These are phyloP conservation scores for Corymbia citriodora DNA, from an alignment of 441 rosid genomes.

Conservation along the genomic window DNA sequence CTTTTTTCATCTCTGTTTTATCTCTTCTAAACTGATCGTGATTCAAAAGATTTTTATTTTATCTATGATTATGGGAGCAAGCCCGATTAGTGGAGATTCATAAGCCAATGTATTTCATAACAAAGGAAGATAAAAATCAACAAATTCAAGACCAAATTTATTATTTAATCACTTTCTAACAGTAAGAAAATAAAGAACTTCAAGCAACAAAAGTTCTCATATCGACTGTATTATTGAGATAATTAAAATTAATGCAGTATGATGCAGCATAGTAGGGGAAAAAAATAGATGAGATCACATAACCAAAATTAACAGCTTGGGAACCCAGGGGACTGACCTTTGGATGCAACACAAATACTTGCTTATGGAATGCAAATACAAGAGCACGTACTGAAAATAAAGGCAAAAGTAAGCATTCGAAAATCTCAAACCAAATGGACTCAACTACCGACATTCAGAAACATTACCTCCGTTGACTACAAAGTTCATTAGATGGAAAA, in stretches of 20 bases:
- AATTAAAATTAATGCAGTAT: not conserved
- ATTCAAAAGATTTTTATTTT: not conserved
- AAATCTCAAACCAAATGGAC: not conserved
- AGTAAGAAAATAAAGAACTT: not conserved
- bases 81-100: not conserved
- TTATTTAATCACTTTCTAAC: not conserved
- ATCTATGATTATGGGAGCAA: not conserved
- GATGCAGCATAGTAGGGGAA: not conserved
- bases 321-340: conserved; percentile 13
- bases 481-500: conserved; percentile 16
- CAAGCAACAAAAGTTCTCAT: not conserved
- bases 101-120: not conserved
- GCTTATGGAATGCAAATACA: conserved; percentile 83
- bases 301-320: not conserved
- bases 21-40: not conserved
- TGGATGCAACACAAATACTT: conserved; percentile 68
- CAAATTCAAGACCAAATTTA: not conserved
- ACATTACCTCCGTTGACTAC: conserved; percentile 10
- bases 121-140: not conserved
- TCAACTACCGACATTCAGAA: not conserved
- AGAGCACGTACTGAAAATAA: conserved; percentile 21
- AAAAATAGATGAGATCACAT: not conserved
- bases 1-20: not conserved
- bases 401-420: not conserved
- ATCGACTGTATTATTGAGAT: not conserved